Percentiles rank a stretch among this genome's conserved stretches.
Evolutionary conservation across 2,329 filamentous ascomycete genomes (phyloP).

Genomic region (Phialophora macrospora): DNA sequence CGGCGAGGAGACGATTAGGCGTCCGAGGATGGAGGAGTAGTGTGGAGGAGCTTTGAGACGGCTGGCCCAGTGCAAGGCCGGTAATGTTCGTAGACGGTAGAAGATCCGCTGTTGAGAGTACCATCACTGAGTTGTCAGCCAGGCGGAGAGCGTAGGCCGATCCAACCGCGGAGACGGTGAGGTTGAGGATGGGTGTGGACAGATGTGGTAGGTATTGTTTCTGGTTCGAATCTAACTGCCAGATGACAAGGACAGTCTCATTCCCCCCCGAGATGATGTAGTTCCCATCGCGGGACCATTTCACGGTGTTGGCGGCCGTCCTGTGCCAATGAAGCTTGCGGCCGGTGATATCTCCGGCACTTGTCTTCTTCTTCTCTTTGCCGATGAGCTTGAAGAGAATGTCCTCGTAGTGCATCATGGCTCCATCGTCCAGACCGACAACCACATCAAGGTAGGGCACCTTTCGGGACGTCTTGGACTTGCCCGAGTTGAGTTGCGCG

Average conservation of each 20-base stretch:
- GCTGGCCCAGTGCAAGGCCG: slow-evolving; percentile 61
- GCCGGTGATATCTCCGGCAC: slow-evolving; percentile 54
- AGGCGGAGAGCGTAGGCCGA: slow-evolving; percentile 82
- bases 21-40: slow-evolving; percentile 66
- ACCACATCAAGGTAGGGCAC: slow-evolving; percentile 69
- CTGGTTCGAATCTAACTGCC: slow-evolving; percentile 88
- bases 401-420: slow-evolving; percentile 81
- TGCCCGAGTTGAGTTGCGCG: slow-evolving; percentile 34
- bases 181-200: slow-evolving; percentile 79
- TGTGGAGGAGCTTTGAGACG: slow-evolving; percentile 13
- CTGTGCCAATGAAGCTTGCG: slow-evolving; percentile 91
- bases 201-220: slow-evolving; percentile 89
- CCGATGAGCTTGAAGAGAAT: slow-evolving; percentile 62
- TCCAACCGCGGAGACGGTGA: slow-evolving; percentile 79
- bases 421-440: slow-evolving; percentile 75
- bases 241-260: slow-evolving; percentile 86
- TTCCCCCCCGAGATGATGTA: slow-evolving; percentile 92
- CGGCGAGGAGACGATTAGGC: slow-evolving; percentile 69
- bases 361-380: slow-evolving; percentile 47
- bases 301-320: slow-evolving; percentile 77
- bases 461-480: slow-evolving; percentile 40
- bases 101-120: slow-evolving; percentile 87
- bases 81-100: slow-evolving; percentile 74
- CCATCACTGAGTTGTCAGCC: slow-evolving; percentile 89
- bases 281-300: slow-evolving; percentile 92